Base-by-base conservation (phyloP, 1,284 basidiomycete species). In the Pterula multifida region DNA sequence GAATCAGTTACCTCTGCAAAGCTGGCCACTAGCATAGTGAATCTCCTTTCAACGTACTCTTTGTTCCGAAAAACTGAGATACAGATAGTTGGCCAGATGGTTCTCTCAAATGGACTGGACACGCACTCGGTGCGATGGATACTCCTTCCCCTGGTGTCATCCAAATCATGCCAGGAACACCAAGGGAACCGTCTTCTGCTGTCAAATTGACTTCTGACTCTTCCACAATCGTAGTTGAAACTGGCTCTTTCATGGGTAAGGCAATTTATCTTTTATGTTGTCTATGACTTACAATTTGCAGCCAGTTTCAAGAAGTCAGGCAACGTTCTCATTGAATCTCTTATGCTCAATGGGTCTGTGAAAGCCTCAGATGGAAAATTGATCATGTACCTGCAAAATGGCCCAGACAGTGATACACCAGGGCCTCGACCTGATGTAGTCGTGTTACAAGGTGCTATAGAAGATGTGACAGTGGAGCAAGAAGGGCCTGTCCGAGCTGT, bases 31-130 rank as follows among this genome's bases (percentile, higher is more conserved):
- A 47, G 67, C 68, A 49, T 70, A 64, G 67, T 68, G 47, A 35
- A 65, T 60, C 3, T 25, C 28, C 3, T 9, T 49, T 25, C 21
- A 25, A 24, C 50, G 23, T 49, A 39, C 36, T 25, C 15, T 45
- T 22, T 45, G 24, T 50, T 50, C 42, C 45, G n/a, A 32, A 6
- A 23, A n/a, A n/a, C n/a, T n/a, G n/a, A n/a, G n/a, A n/a, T n/a
- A n/a, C n/a, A n/a, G n/a, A 49, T 45, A 69, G 68, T 50, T 71
- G 69, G 69, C 69, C 69, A 12, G 68, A 69, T 50, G 69, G 68
- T 12, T 66, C 61, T 48, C 55, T 71, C 26, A 71, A 71, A 53
- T 71, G 68, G 68, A 68, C 67, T 15, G 69, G 68, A 4, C 69
- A 71, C 51, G 61, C 68, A 21, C 55, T 71, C 24, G 50, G 57